Base-by-base conservation (phyloP, 73 alveolate species). In the Symbiodinium natans region DNA sequence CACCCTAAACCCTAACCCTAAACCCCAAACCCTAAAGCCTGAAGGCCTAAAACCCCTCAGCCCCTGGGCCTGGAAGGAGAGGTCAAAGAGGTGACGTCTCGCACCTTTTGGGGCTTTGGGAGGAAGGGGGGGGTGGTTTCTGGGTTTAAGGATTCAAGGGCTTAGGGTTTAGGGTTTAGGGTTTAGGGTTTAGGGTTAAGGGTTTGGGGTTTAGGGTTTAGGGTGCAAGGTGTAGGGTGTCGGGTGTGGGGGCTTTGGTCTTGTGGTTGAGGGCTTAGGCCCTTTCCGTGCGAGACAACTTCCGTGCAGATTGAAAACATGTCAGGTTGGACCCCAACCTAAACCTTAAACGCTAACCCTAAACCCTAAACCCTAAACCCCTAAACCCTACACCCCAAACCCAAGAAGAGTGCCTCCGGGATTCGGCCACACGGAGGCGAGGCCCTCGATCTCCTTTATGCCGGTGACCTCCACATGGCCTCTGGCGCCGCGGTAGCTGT, bases 351-450 rank as follows among this genome's bases (percentile, higher is more conserved):
- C 59, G 21, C 59, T 13, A 3, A 56, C 0, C 39, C 75, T 15
- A 56, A 56, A 56, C 36, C 75, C 75, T 56, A 15, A 56, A 27
- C 39, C 10, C 36, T 63, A 6, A 63, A 46, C 6, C 59, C 59
- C 59, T 9, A 46, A 46, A 13, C 59, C 59, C 59, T 46, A 46
- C 6, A 46, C 59, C 59, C 59, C 13, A 46, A 46, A 46, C n/a
- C n/a, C n/a, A n/a, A n/a, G n/a, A n/a, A n/a, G 25, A 27, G 1
- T 2, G 39, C 68, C 71, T 87, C 94, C 94, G 34, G 71, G 84
- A 23, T 87, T 54, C 63, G 95, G 95, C 95, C 95, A 89, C 46
- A 89, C 39, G 23, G 95, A 38, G 10, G 95, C 95, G 87, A 89
- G 42, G 48, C 95, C 95, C 33, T 89, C 95, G 46, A 89, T 68